A percentile compares a stretch with the other conserved stretches of the same genome.
phyloP scores from a whole-genome alignment of 441 rosid genomes.

The Iberis amara region DNA sequence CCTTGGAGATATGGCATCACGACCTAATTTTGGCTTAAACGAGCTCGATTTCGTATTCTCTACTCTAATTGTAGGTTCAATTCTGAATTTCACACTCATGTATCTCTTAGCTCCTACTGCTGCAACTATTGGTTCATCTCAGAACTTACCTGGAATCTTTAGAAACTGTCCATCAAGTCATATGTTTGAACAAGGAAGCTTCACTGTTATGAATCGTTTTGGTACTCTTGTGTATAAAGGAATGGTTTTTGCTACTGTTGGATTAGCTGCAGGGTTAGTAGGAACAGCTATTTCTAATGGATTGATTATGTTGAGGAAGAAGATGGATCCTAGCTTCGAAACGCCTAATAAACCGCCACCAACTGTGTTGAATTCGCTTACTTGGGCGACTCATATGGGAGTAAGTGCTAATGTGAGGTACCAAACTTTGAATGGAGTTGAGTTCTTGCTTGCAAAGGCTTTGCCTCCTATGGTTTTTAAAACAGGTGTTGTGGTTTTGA shows the following conservation, averaged over 20 bases:
- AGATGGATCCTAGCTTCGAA: slow-evolving; percentile 86
- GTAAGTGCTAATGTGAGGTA: slow-evolving; percentile 88
- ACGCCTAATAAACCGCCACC: slow-evolving; percentile 90
- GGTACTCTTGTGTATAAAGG: slow-evolving; percentile 39
- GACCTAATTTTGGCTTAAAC: slow-evolving; percentile 88
- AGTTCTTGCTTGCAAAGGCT: slow-evolving; percentile 55
- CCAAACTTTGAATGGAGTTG: slow-evolving; percentile 76
- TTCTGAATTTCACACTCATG: slow-evolving; percentile 87
- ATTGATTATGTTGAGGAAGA: slow-evolving; percentile 75
- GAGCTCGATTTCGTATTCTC: slow-evolving; percentile 96
- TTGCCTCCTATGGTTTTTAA: slow-evolving; percentile 64
- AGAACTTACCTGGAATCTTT: slow-evolving; percentile 39
- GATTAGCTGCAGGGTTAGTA: slow-evolving; percentile 88
- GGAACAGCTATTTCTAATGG: slow-evolving; percentile 89
- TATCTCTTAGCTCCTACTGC: slow-evolving; percentile 75
- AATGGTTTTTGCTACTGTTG: slow-evolving; percentile 27
- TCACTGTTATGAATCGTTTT: slow-evolving; percentile 43
- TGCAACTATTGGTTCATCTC: slow-evolving; percentile 28
- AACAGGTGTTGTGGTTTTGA: slow-evolving; percentile 66
- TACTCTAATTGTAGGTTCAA: slow-evolving; percentile 78
- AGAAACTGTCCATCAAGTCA: slow-evolving; percentile 69
- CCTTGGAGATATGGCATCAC: slow-evolving; percentile 93
- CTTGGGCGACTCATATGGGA: slow-evolving; percentile 97
- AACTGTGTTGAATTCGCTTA: slow-evolving; percentile 68
- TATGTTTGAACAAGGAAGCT: slow-evolving; percentile 64